Conservation (phyloP, 73 alveolate species). For the Symbiodinium natans region DNA sequence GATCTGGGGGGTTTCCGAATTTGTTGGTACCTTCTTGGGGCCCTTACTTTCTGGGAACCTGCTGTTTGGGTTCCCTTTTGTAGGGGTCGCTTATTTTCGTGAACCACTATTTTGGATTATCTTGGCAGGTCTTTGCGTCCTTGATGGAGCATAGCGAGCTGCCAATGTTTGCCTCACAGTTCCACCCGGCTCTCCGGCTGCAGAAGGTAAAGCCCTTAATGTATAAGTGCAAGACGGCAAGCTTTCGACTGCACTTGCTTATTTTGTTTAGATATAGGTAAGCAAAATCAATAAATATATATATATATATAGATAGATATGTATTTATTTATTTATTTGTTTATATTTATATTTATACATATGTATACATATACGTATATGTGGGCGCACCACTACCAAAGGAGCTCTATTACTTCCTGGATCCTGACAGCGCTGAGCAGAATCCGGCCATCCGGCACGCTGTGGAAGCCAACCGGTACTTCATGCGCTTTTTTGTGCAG, state of each 20-base stretch:
- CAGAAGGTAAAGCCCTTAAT: neutral
- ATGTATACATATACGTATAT: neutral
- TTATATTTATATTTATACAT: neutral
- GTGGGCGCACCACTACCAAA: neutral
- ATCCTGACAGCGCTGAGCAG: conserved; percentile 30
- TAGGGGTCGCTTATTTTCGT: too few species aligned
- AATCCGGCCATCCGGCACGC: conserved; percentile 65
- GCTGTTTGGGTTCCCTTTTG: too few species aligned
- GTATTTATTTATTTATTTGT: too few species aligned
- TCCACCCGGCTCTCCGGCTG: conserved; percentile 53
- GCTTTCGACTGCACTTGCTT: too few species aligned
- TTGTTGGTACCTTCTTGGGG: too few species aligned
- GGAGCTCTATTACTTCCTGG: conserved; percentile 81
- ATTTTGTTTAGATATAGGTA: too few species aligned
- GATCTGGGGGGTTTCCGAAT: too few species aligned
- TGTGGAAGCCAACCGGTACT: conserved; percentile 62
- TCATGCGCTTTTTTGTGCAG: conserved; percentile 62
- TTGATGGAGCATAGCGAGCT: conserved; percentile 65
- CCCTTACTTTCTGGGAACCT: too few species aligned
- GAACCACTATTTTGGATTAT: too few species aligned
- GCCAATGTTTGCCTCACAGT: conserved; percentile 78
- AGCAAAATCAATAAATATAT: too few species aligned
- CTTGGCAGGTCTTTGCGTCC: conserved; percentile 53
- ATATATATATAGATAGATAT: too few species aligned
- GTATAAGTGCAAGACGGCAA: neutral